These are phyloP conservation scores for Daphne laureola DNA, from an alignment of 441 rosid genomes.

Conservation along the genomic window DNA sequence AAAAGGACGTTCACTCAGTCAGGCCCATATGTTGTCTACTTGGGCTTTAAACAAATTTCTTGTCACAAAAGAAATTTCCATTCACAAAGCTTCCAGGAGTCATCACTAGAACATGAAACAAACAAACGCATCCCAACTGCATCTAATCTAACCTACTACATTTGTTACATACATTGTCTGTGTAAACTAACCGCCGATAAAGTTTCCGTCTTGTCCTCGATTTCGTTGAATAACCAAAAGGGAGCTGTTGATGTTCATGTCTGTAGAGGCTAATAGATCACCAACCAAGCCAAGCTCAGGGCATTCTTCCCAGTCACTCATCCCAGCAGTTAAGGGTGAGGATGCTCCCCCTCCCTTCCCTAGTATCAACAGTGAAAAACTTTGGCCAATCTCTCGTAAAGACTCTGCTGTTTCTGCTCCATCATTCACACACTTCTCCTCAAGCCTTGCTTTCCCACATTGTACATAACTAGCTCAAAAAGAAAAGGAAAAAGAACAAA, in stretches of 20 bases:
- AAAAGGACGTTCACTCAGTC: too few species aligned
- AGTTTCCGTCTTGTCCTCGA: constrained; percentile 10
- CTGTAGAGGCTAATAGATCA: constrained; percentile 53
- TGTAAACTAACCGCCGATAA: constrained; percentile 4
- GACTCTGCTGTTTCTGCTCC: constrained; percentile 33
- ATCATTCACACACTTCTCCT: constrained; percentile 32
- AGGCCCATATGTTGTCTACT: too few species aligned
- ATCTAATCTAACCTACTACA: too few species aligned
- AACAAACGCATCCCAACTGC: too few species aligned
- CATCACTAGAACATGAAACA: too few species aligned
- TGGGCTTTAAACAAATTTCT: too few species aligned
- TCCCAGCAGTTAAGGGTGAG: constrained; percentile 33
- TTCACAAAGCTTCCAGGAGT: too few species aligned
- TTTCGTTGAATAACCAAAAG: constrained; percentile 56
- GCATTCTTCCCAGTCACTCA: constrained; percentile 78
- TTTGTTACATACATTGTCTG: too few species aligned
- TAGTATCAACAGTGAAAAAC: constrained; percentile 40
- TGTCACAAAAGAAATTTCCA: too few species aligned
- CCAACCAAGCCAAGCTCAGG: constrained; percentile 47
- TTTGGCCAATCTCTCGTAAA: constrained; percentile 27
- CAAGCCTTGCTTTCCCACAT: constrained; percentile 32
- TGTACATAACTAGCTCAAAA: constrained; percentile 27
- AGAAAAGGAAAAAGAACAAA: not conserved
- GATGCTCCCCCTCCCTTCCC: constrained; percentile 49
- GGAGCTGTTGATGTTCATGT: constrained; percentile 34